Percentiles rank a stretch among this genome's conserved stretches.
Evolutionary conservation across 495 filamentous ascomycete species (phyloP).

Genomic region (Penicillium crystallinum): DNA sequence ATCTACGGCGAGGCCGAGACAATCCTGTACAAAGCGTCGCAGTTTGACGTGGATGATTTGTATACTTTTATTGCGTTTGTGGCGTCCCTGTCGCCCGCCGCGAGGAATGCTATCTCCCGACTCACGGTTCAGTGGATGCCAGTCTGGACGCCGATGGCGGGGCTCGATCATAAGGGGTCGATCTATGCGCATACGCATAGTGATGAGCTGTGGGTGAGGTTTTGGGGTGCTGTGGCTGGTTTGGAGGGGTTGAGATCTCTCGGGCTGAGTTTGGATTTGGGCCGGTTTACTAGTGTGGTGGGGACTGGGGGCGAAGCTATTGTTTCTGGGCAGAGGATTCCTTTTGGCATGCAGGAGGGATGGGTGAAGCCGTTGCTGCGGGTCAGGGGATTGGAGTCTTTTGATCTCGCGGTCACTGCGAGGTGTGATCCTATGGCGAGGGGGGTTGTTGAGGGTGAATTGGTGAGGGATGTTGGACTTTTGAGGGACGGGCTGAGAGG

Average conservation of each 20-base stretch:
- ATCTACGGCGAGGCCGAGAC: constrained; percentile 38
- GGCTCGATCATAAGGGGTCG: constrained; percentile 28
- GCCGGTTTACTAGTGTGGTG: constrained; percentile 23
- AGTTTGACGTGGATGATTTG: constrained; percentile 40
- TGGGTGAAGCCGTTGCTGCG: constrained; percentile 33
- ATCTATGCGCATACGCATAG: constrained; percentile 42
- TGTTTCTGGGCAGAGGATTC: constrained; percentile 20
- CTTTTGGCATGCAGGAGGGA: constrained; percentile 21
- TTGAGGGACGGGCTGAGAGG: constrained; percentile 27
- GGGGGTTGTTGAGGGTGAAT: constrained; percentile 24
- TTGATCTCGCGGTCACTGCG: constrained; percentile 39
- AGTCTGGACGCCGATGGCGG: constrained; percentile 34
- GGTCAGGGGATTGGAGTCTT: constrained; percentile 28
- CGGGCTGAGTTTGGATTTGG: constrained; percentile 31
- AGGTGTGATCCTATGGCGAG: constrained; percentile 30
- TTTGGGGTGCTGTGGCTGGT: constrained; percentile 27
- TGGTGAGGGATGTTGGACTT: constrained; percentile 25
- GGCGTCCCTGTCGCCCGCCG: constrained; percentile 9
- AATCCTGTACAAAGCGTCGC: constrained; percentile 25
- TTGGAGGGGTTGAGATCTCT: constrained; percentile 21
- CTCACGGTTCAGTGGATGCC: constrained; percentile 38
- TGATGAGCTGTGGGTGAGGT: constrained; percentile 32
- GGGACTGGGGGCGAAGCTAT: constrained; percentile 12
- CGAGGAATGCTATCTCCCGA: constrained; percentile 15
- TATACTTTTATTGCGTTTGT: constrained; percentile 40